Conservation (phyloP, 2,329 filamentous ascomycete species). For the Mariannaea elegans region DNA sequence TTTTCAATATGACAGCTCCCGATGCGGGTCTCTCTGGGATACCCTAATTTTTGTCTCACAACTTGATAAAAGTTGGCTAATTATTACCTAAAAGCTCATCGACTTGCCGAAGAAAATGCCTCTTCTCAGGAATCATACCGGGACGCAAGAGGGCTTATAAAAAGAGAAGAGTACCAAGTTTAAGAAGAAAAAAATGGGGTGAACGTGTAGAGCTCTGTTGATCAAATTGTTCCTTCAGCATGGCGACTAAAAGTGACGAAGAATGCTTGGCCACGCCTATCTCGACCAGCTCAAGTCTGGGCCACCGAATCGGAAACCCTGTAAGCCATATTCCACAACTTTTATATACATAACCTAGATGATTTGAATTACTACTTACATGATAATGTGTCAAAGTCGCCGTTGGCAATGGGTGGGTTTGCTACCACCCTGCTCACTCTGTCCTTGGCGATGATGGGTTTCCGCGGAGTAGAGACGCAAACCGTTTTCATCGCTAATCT, state of each 20-base stretch:
- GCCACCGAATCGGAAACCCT: slow-evolving; percentile 13
- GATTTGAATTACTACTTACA: neutral
- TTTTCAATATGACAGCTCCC: neutral
- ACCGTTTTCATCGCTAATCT: slow-evolving; percentile 65
- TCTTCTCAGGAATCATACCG: neutral
- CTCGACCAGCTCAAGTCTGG: slow-evolving; percentile 1
- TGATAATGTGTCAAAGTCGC: slow-evolving; percentile 8
- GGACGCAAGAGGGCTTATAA: neutral
- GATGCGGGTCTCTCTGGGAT: slow-evolving; percentile 4
- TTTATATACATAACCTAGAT: neutral
- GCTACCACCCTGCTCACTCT: slow-evolving; percentile 63
- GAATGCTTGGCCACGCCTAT: neutral
- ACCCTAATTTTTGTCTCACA: neutral
- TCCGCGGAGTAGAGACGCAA: slow-evolving; percentile 57
- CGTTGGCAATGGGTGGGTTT: slow-evolving; percentile 44
- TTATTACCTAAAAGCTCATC: slow-evolving; percentile 8
- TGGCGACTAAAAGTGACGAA: slow-evolving; percentile 5
- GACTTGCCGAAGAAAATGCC: neutral
- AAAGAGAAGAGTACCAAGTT: neutral
- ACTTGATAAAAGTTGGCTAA: slow-evolving; percentile 6
- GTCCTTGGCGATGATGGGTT: slow-evolving; percentile 64
- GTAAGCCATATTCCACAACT: neutral
- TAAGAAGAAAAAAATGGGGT: neutral
- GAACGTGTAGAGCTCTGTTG: neutral
- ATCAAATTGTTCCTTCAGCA: neutral